Evolutionary conservation across 345 rosid genomes (phyloP), one percentile per base, ranked within the genome.

Genomic region (Murraya paniculata): DNA sequence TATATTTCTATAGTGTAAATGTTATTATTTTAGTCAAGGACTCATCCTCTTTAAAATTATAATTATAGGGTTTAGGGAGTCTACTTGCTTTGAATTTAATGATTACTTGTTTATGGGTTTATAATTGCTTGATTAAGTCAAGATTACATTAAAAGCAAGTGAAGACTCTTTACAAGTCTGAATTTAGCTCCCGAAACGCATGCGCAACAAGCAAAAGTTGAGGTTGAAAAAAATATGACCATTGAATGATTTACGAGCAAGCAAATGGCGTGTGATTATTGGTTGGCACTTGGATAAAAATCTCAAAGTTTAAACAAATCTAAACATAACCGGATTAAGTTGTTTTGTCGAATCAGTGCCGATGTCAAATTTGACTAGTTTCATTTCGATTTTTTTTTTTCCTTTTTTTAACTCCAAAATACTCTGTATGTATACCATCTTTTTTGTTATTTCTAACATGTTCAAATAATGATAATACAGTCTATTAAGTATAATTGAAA

Each of bases 101-200:
- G 64, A 73, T 77, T 64, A 62, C 62, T 60, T 60, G 10, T 9
- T 8, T n/a, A 22, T 82, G 53, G 13, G 64, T 53, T 69, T 16
- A 27, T 38, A 6, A 28, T 45, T 67, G 4, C 41, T 35, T 56
- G 73, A 59, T 78, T 74, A 74, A 74, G 78, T 78, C 78, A 80
- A 77, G 31, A 80, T 74, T 74, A 62, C 69, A 74, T 61, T 64
- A 64, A 75, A 25, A 14, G 69, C 9, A 13, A 27, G 59, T 21
- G 39, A 58, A 78, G 53, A 41, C 65, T n/a, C 19, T 4, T 70
- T 60, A 28, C 21, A 28, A 18, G 35, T 22, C 67, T 25, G 55
- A 65, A 5, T 27, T 24, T 64, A 4, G 65, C 48, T 18, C 24
- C 33, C 21, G 2, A 2, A 36, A 10, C 19, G 73, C 76, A 48